phyloP scores from a whole-genome alignment of 148 eudicot species.

The Vaccinium vitisidaea region DNA sequence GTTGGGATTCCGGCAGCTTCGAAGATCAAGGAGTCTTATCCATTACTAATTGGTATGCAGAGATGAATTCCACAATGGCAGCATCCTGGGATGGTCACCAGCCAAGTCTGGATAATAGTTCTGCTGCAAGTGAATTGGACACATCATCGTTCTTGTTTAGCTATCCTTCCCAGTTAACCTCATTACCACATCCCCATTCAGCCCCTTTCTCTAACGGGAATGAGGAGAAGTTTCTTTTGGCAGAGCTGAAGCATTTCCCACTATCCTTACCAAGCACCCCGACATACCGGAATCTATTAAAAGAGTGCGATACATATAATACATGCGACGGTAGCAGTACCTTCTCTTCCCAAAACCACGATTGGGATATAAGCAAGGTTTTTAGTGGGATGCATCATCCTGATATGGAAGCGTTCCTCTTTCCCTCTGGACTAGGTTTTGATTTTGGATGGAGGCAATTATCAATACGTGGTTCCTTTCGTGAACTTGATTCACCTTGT shows the following conservation, averaged over 20 bases:
- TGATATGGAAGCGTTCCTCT: slow-evolving; percentile 27
- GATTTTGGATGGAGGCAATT: slow-evolving; percentile 30
- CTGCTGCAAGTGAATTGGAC: slow-evolving; percentile 2
- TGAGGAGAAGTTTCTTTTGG: slow-evolving; percentile 17
- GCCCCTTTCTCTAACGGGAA: slow-evolving; percentile 14
- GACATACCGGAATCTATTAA: slow-evolving; percentile 21
- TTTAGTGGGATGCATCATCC: slow-evolving; percentile 17
- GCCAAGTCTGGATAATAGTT: slow-evolving; percentile 10
- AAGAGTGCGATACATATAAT: slow-evolving; percentile 18
- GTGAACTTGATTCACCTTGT: slow-evolving; percentile 17
- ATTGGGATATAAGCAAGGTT: slow-evolving; percentile 19
- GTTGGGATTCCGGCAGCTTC: slow-evolving; percentile 33
- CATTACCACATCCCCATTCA: slow-evolving; percentile 20
- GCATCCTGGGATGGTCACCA: slow-evolving; percentile 24
- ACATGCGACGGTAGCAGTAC: slow-evolving; percentile 12
- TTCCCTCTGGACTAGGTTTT: slow-evolving; percentile 21
- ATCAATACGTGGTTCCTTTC: slow-evolving; percentile 18
- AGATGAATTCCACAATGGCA: slow-evolving; percentile 19
- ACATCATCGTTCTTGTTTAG: slow-evolving; percentile 19
- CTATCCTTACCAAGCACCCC: slow-evolving; percentile 25
- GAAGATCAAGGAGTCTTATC: slow-evolving; percentile 23
- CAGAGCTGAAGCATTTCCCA: slow-evolving; percentile 28
- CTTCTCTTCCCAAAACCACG: slow-evolving; percentile 24
- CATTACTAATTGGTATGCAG: neutral
- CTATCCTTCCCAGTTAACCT: slow-evolving; percentile 7